Percentiles rank a stretch among this genome's conserved stretches.
Evolutionary conservation across 2,329 filamentous ascomycete genomes (phyloP).

Genomic region (Botrytis squamosa): DNA sequence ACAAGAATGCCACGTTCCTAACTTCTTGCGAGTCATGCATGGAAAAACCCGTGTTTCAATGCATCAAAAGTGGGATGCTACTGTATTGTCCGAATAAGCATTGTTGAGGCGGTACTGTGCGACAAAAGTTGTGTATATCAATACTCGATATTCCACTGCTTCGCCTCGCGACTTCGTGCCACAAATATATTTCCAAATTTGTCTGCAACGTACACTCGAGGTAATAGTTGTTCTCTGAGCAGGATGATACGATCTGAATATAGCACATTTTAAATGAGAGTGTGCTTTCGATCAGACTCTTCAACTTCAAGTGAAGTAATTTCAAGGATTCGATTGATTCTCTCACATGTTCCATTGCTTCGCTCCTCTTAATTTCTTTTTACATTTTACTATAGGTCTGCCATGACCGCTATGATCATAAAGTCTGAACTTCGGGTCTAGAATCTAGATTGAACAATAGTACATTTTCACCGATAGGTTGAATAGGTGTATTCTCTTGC

Average conservation of each 20-base stretch:
- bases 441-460: slow-evolving; percentile 5
- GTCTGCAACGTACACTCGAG: background rate
- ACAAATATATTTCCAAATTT: background rate
- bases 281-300: background rate
- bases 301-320: slow-evolving; percentile 19
- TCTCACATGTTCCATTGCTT: background rate
- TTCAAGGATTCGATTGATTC: background rate
- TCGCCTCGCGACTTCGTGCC: background rate
- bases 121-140: slow-evolving; percentile 18
- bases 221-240: background rate
- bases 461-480: slow-evolving; percentile 8
- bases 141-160: slow-evolving; percentile 13
- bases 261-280: background rate
- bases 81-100: slow-evolving; percentile 2
- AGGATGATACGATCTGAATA: background rate
- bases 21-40: slow-evolving; percentile 21
- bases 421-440: slow-evolving; percentile 6
- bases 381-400: background rate
- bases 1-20: slow-evolving; percentile 17
- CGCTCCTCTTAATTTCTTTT: background rate
- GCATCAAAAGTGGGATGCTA: slow-evolving; percentile 20
- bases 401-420: slow-evolving; percentile 9
- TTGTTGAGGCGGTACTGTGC: slow-evolving; percentile 1
- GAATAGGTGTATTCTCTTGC: background rate
- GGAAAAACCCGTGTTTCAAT: slow-evolving; percentile 17